Percentiles rank a stretch among this genome's conserved stretches.
Evolutionary conservation across 2,329 filamentous ascomycete species (phyloP).

Genomic region (Fusarium sp.): DNA sequence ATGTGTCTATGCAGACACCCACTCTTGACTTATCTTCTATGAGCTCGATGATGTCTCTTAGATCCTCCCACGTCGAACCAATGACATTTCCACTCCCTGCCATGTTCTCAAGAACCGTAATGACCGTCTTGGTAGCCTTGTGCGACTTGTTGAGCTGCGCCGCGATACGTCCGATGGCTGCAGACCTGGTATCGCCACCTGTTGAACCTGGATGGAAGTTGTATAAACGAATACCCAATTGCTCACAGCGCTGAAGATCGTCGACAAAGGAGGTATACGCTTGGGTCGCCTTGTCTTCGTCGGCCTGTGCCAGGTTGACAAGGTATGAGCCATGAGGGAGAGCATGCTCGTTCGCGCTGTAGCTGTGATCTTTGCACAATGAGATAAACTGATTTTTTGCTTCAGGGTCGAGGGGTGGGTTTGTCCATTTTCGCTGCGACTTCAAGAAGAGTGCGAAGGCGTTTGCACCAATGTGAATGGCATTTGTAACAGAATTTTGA

Average conservation of each 20-base stretch:
- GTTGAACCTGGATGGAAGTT: constrained; percentile 97
- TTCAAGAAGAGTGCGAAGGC: constrained; percentile 96
- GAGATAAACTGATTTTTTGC: constrained; percentile 76
- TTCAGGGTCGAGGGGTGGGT: constrained; percentile 77
- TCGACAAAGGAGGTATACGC: constrained; percentile 89
- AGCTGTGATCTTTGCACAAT: constrained; percentile 75
- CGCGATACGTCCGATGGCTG: constrained; percentile 83
- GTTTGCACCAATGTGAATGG: constrained; percentile 86
- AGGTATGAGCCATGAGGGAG: constrained; percentile 96
- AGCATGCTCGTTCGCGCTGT: constrained; percentile 77
- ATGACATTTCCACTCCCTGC: constrained; percentile 89
- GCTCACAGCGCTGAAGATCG: constrained; percentile 86
- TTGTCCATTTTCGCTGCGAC: constrained; percentile 94
- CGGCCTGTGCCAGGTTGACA: constrained; percentile 91
- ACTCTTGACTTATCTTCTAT: constrained; percentile 86
- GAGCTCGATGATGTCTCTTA: constrained; percentile 83
- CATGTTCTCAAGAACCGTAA: constrained; percentile 95
- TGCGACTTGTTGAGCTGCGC: constrained; percentile 85
- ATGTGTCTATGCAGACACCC: constrained; percentile 96
- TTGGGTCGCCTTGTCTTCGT: constrained; percentile 82
- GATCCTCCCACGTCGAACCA: constrained; percentile 85
- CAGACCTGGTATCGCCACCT: constrained; percentile 72
- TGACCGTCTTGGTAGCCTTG: constrained; percentile 76
- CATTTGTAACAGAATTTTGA: constrained; percentile 86
- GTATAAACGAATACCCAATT: constrained; percentile 89